phyloP scores from a whole-genome alignment of 495 filamentous ascomycete genomes.

The Talaromyces thailandensis region DNA sequence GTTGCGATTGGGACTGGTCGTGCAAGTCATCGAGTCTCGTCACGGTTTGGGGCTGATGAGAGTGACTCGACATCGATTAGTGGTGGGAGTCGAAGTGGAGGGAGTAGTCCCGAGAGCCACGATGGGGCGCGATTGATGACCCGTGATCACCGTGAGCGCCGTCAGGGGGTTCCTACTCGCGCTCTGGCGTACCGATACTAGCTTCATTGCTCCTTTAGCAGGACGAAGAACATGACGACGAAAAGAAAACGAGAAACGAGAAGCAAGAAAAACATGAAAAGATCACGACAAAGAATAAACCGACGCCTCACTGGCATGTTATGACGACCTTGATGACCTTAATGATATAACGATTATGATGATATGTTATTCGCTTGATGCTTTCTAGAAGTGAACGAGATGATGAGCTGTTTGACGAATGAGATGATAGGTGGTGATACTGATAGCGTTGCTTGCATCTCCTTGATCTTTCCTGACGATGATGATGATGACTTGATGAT shows the following conservation, averaged over 20 bases:
- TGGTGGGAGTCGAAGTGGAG: constrained; percentile 43
- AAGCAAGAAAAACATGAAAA: background rate
- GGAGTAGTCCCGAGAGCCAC: constrained; percentile 47
- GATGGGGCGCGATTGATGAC: constrained; percentile 21
- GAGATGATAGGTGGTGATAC: background rate
- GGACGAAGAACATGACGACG: background rate
- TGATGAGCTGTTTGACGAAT: background rate
- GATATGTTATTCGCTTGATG: background rate
- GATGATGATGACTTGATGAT: constrained; percentile 3
- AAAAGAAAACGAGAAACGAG: background rate
- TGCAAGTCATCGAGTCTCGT: background rate
- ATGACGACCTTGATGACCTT: background rate
- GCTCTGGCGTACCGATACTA: constrained; percentile 6
- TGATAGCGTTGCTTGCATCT: background rate
- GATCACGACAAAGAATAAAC: background rate
- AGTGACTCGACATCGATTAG: constrained; percentile 32
- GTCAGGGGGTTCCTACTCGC: constrained; percentile 1
- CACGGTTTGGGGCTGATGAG: constrained; percentile 21
- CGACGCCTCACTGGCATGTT: background rate
- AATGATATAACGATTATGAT: background rate
- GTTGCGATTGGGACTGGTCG: constrained; percentile 60
- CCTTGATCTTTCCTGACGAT: background rate
- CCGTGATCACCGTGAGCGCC: constrained; percentile 3
- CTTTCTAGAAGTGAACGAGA: background rate
- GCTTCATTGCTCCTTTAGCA: background rate